Evolutionary conservation across 169 alveolate species (phyloP).

Genomic region (Plasmodium cynomolgi): DNA sequence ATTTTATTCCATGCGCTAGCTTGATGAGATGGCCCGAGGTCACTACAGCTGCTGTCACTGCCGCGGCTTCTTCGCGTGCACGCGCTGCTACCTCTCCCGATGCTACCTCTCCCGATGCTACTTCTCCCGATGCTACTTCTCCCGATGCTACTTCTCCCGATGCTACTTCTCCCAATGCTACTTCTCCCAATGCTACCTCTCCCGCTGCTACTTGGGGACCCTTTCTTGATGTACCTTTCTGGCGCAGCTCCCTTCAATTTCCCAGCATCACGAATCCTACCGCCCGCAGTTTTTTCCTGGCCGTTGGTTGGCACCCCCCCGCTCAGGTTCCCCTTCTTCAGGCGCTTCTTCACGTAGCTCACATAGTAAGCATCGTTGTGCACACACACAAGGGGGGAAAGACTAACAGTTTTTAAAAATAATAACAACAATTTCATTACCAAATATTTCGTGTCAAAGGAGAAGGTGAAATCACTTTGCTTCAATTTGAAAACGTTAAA

Average conservation of each 20-base stretch:
- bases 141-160: background rate
- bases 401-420: conserved; percentile 26
- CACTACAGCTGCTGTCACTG: background rate
- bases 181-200: background rate
- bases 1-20: background rate
- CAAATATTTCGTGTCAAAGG: conserved; percentile 40
- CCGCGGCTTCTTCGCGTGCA: background rate
- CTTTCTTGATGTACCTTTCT: background rate
- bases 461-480: conserved; percentile 32
- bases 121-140: too few species aligned
- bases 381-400: conserved; percentile 10
- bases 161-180: background rate
- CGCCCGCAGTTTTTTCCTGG: background rate
- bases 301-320: background rate
- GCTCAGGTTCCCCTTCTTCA: background rate
- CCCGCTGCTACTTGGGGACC: background rate
- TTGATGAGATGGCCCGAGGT: background rate
- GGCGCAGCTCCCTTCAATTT: background rate
- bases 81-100: background rate
- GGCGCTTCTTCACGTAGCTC: conserved; percentile 32
- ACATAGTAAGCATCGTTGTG: conserved; percentile 57
- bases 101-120: background rate
- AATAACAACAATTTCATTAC: conserved; percentile 45
- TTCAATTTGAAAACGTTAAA: conserved; percentile 41
- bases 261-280: background rate